A percentile compares a stretch with the other conserved stretches of the same genome.
Conservation (phyloP, 2,329 filamentous ascomycete species). For the Penicillium occitanis region DNA sequence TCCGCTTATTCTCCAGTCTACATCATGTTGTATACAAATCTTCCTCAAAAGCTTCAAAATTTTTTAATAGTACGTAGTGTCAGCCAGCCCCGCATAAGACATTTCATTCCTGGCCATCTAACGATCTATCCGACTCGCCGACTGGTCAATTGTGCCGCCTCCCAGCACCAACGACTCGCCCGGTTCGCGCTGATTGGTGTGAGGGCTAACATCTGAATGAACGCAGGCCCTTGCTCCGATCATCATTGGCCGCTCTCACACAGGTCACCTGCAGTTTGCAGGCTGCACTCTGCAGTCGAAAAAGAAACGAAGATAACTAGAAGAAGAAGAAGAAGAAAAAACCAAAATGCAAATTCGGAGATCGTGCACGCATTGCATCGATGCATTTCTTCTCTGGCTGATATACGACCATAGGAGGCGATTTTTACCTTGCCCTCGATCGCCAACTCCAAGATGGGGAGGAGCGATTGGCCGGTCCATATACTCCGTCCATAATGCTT, state of each 20-base stretch:
- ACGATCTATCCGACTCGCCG: constrained; percentile 1
- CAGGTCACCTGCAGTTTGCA: constrained; percentile 13
- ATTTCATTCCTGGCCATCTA: not conserved
- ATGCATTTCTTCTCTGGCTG: not conserved
- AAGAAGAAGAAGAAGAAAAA: not conserved
- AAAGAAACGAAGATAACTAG: not conserved
- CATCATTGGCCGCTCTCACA: constrained; percentile 9
- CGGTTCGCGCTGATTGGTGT: not conserved
- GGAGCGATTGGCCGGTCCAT: constrained; percentile 9
- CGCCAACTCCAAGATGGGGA: not conserved
- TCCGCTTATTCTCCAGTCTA: not conserved
- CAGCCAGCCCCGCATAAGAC: constrained; percentile 12
- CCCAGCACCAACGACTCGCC: constrained; percentile 1
- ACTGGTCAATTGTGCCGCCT: constrained; percentile 14
- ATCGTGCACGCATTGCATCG: not conserved
- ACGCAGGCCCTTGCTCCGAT: constrained; percentile 1
- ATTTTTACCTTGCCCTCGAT: not conserved
- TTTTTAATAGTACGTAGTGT: not conserved
- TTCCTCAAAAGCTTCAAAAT: constrained; percentile 1
- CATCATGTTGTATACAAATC: not conserved
- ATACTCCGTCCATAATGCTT: constrained; percentile 5
- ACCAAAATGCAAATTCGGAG: not conserved
- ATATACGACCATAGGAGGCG: not conserved
- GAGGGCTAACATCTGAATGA: not conserved
- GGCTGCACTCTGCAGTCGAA: not conserved